Base-by-base conservation (phyloP, 495 filamentous ascomycete species). In the Poronia punctata region DNA sequence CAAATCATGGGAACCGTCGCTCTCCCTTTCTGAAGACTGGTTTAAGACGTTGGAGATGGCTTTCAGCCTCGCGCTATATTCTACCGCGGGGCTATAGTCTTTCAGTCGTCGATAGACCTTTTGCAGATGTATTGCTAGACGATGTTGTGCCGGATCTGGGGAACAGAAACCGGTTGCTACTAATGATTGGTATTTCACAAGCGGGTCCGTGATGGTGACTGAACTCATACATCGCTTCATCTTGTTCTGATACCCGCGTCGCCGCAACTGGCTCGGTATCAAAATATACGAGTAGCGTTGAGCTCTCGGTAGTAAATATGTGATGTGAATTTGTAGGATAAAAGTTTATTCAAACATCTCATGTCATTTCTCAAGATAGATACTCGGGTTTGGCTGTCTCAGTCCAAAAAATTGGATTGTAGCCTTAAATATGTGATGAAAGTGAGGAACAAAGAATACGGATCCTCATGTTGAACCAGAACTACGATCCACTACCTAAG, bases 201-300 rank as follows among this genome's bases (percentile, higher is more conserved):
- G 62, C 4, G 82, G 83, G 52, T 85, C 83, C 5, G 83, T 84
- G 48, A 88, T 84, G 33, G 79, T 68, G 15, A 85, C 40, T 28
- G 60, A 64, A 37, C 61, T 62, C 23, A 60, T 49, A 11, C 52
- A 49, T 43, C 56, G 51, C 39, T 54, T 66, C 32, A 56, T 64
- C 43, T 63, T 64, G 38, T 3, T 14, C 10, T 15, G 36, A 17
- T 4, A 12, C 19, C 10, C 12, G n/a, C 11, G 18, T 17, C 23
- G 30, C 21, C 11, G 17, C 16, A 19, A 19, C 10, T 16, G 18
- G 17, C 19, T 3, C 17, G 14, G n/a, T n/a, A n/a, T n/a, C n/a
- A n/a, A n/a, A n/a, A n/a, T n/a, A n/a, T n/a, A n/a, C n/a, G n/a
- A n/a, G n/a, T n/a, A n/a, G n/a, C n/a, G n/a, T n/a, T n/a, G n/a